phyloP scores from a whole-genome alignment of 441 rosid species.

The Bruguiera hainesii region DNA sequence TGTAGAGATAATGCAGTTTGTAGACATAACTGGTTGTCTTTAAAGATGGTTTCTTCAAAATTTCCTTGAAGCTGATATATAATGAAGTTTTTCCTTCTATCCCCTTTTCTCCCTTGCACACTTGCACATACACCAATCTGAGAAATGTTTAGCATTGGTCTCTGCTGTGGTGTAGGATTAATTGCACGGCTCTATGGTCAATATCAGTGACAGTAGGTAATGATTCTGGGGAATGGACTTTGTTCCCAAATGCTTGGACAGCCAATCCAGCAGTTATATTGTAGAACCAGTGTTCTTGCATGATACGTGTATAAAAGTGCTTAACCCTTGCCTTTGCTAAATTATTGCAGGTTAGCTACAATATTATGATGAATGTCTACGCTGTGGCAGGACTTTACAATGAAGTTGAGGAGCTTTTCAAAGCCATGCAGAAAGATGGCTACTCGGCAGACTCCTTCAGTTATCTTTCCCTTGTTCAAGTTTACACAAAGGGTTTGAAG shows the following conservation, averaged over 20 bases:
- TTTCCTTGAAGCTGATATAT: too few species aligned
- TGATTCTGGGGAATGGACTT: too few species aligned
- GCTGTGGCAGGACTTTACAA: slow-evolving; percentile 38
- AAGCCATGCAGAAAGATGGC: slow-evolving; percentile 58
- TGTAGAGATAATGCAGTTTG: not conserved
- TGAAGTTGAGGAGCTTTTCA: slow-evolving; percentile 53
- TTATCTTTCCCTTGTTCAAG: slow-evolving; percentile 52
- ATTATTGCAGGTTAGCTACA: slow-evolving; percentile 64
- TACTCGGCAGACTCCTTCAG: slow-evolving; percentile 44
- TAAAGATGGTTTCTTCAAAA: too few species aligned
- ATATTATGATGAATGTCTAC: slow-evolving; percentile 55
- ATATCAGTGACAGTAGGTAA: too few species aligned
- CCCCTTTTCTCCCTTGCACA: too few species aligned
- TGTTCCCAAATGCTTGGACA: not conserved
- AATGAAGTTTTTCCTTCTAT: too few species aligned
- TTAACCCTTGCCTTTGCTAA: slow-evolving; percentile 14
- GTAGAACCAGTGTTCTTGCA: not conserved
- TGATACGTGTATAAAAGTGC: slow-evolving; percentile 7
- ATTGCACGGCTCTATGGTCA: too few species aligned
- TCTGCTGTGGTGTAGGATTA: too few species aligned
- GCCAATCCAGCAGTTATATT: not conserved
- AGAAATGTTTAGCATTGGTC: too few species aligned
- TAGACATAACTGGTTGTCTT: not conserved
- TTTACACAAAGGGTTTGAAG: slow-evolving; percentile 47
- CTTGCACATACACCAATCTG: too few species aligned